A percentile compares a stretch with the other conserved stretches of the same genome.
Conservation (phyloP, 805 yeast genomes). For the Ogataea ramenticola region DNA sequence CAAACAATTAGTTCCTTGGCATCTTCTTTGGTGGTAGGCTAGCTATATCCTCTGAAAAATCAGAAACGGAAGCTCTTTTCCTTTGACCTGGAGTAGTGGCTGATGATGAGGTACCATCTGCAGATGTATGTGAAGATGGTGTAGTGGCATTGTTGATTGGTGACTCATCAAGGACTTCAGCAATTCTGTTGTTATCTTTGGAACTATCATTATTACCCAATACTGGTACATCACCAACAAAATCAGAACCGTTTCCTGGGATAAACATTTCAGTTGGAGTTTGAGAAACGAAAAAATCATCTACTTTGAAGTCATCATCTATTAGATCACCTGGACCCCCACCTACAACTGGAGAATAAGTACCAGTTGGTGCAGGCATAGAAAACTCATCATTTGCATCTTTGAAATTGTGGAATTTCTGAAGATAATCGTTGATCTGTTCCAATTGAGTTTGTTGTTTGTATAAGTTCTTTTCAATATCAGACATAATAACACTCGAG, state of each 20-base stretch:
- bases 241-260: background rate
- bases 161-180: background rate
- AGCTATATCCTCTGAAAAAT: background rate
- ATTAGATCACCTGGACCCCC: background rate
- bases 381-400: constrained; percentile 2
- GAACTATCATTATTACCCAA: too few species aligned
- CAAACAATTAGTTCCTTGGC: background rate
- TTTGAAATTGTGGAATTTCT: constrained; percentile 3
- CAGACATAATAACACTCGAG: constrained; percentile 24
- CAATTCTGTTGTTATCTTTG: background rate
- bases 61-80: background rate
- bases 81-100: background rate
- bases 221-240: too few species aligned
- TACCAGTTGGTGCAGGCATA: background rate
- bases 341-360: background rate
- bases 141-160: background rate
- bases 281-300: constrained; percentile 23
- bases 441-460: constrained; percentile 46
- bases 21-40: background rate
- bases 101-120: background rate
- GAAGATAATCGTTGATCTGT: constrained; percentile 53
- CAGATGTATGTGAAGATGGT: background rate
- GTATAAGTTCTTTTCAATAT: constrained; percentile 38
- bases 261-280: constrained; percentile 16
- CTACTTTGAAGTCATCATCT: constrained; percentile 27